A percentile compares a stretch with the other conserved stretches of the same genome.
phyloP scores from a whole-genome alignment of 805 yeast genomes.

The Dipodascus albidus region DNA sequence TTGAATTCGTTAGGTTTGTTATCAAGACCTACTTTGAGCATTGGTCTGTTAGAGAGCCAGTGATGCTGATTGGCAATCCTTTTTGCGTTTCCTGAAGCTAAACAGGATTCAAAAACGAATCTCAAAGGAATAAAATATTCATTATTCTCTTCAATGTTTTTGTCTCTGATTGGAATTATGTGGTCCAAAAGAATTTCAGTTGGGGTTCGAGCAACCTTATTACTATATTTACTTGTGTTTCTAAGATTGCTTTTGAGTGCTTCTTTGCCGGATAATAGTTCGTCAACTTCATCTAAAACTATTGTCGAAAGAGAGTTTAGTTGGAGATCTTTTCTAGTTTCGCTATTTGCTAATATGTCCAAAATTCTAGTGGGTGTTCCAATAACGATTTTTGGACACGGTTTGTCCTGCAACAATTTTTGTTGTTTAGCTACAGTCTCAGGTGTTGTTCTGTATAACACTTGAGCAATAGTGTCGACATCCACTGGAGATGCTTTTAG shows the following conservation, averaged over 20 bases:
- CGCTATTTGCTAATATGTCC: conserved; percentile 31
- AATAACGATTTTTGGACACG: conserved; percentile 35
- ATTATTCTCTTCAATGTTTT: background rate
- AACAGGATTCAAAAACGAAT: background rate
- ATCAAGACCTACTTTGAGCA: background rate
- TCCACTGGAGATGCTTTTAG: background rate
- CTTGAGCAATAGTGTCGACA: conserved; percentile 15
- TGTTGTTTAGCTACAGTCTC: conserved; percentile 18
- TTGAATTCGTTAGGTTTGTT: background rate
- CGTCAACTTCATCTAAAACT: conserved; percentile 21
- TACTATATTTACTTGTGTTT: background rate
- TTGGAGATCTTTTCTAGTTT: conserved; percentile 12
- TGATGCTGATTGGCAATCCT: background rate
- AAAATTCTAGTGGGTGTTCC: conserved; percentile 44
- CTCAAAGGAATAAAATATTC: conserved; percentile 1
- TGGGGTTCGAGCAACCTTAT: conserved; percentile 11
- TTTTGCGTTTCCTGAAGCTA: background rate
- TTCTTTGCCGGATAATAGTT: conserved; percentile 7
- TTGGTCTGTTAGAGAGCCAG: conserved; percentile 1
- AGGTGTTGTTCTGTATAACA: conserved; percentile 19
- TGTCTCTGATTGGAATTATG: conserved; percentile 2
- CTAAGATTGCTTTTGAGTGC: background rate
- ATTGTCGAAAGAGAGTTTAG: conserved; percentile 14
- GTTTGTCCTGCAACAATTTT: conserved; percentile 11
- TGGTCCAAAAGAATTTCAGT: conserved; percentile 16